A percentile compares a stretch with the other conserved stretches of the same genome.
These are phyloP conservation scores for Naganishia albida DNA, from an alignment of 1,284 basidiomycete genomes.

Conservation along the genomic window DNA sequence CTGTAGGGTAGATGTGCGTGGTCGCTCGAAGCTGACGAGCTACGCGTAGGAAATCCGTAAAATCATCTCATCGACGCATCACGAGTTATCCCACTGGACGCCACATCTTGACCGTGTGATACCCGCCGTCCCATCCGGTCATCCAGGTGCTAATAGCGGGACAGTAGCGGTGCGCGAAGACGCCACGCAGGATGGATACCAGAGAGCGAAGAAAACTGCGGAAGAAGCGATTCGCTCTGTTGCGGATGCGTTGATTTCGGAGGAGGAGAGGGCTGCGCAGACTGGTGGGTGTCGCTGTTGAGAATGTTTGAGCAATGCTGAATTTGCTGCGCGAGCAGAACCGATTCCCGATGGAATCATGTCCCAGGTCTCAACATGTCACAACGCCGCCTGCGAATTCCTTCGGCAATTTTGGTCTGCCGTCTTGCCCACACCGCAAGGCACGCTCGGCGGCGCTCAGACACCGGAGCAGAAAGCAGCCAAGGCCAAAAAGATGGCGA, in stretches of 20 bases:
- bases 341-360: slow-evolving; percentile 77
- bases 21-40: not conserved
- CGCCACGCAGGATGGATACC: slow-evolving; percentile 24
- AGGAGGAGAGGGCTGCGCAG: slow-evolving; percentile 21
- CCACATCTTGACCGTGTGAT: slow-evolving; percentile 28
- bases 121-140: slow-evolving; percentile 24
- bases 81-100: slow-evolving; percentile 15
- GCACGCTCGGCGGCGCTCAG: slow-evolving; percentile 55
- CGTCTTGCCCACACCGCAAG: slow-evolving; percentile 69
- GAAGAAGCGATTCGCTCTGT: slow-evolving; percentile 31
- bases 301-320: not conserved
- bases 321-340: slow-evolving; percentile 55
- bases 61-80: slow-evolving; percentile 11
- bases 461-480: slow-evolving; percentile 60
- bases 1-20: not conserved
- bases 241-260: slow-evolving; percentile 19
- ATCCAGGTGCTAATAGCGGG: slow-evolving; percentile 8
- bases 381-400: slow-evolving; percentile 92
- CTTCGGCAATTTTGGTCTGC: slow-evolving; percentile 93
- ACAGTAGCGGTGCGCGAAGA: slow-evolving; percentile 16
- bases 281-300: slow-evolving; percentile 3
- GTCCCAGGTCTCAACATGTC: slow-evolving; percentile 79
- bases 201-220: slow-evolving; percentile 22
- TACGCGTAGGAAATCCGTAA: slow-evolving; percentile 19
- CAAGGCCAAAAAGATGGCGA: slow-evolving; percentile 81